Evolutionary conservation across 2,329 filamentous ascomycete genomes (phyloP).

Genomic region (Trichoderma asperellum): DNA sequence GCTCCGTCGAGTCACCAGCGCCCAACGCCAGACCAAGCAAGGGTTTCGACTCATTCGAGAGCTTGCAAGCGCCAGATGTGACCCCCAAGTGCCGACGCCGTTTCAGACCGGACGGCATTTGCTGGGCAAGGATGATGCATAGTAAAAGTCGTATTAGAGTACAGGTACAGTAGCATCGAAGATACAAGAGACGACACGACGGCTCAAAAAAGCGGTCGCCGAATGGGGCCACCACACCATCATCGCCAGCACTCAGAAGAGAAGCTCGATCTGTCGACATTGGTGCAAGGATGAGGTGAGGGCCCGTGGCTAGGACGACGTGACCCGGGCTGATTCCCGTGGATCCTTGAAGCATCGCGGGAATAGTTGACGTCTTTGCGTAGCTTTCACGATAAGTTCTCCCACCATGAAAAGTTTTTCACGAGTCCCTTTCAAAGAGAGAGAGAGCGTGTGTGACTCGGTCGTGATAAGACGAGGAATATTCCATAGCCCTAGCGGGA

Average conservation of each 20-base stretch:
- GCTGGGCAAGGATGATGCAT: neutral
- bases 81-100: slow-evolving; percentile 24
- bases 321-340: slow-evolving; percentile 1
- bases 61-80: slow-evolving; percentile 22
- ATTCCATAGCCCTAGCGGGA: neutral
- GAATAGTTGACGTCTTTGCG: neutral
- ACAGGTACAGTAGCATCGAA: neutral
- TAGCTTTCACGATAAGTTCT: neutral
- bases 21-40: slow-evolving; percentile 22
- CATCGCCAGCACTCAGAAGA: neutral
- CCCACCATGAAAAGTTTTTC: neutral
- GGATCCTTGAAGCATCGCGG: neutral
- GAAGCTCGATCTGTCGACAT: slow-evolving; percentile 17
- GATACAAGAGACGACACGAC: neutral
- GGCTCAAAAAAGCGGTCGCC: neutral
- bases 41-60: slow-evolving; percentile 24
- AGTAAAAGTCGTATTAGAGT: neutral
- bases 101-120: slow-evolving; percentile 12
- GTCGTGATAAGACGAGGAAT: neutral
- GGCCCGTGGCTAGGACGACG: neutral
- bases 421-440: neutral
- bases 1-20: slow-evolving; percentile 23
- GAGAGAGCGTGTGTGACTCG: neutral
- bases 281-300: slow-evolving; percentile 24
- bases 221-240: slow-evolving; percentile 24